A percentile compares a stretch with the other conserved stretches of the same genome.
Evolutionary conservation across 768 basidiomycete genomes (phyloP).

Genomic region (Naematelia aurantialba): DNA sequence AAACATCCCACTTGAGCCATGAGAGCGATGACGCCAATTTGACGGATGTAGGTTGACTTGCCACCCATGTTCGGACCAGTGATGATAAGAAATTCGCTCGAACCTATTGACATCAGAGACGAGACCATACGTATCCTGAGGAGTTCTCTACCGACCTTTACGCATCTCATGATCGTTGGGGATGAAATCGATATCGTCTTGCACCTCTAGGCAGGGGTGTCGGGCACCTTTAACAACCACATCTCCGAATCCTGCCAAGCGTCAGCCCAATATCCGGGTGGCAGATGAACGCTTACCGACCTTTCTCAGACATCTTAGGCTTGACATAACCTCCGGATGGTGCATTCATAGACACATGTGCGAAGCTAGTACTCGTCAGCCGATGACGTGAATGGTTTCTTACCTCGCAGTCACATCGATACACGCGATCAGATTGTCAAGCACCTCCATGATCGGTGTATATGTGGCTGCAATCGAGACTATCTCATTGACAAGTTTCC

Average conservation of each 20-base stretch:
- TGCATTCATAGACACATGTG: constrained; percentile 82
- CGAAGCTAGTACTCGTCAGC: constrained; percentile 55
- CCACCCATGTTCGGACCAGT: constrained; percentile 99
- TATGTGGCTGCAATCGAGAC: constrained; percentile 96
- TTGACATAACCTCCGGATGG: constrained; percentile 77
- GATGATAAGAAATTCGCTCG: constrained; percentile 92
- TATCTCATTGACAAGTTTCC: constrained; percentile 81
- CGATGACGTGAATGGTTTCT: constrained; percentile 8
- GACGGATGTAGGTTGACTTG: constrained; percentile 90
- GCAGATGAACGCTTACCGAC: constrained; percentile 50
- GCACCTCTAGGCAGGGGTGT: constrained; percentile 94
- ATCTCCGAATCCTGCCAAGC: constrained; percentile 65
- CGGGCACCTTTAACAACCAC: constrained; percentile 78
- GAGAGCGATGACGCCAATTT: constrained; percentile 90
- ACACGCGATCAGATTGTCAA: constrained; percentile 81
- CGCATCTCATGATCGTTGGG: constrained; percentile 93
- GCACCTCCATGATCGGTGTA: constrained; percentile 74
- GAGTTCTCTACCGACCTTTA: constrained; percentile 58
- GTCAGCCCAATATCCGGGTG: constrained; percentile 1
- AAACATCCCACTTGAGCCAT: constrained; percentile 96
- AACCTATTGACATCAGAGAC: constrained; percentile 53
- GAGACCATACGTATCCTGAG: not conserved
- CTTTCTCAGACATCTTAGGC: constrained; percentile 72
- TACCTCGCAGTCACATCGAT: constrained; percentile 88
- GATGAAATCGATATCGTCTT: constrained; percentile 92